These are phyloP conservation scores for Torulaspora indica DNA, from an alignment of 805 yeast genomes.

Conservation along the genomic window DNA sequence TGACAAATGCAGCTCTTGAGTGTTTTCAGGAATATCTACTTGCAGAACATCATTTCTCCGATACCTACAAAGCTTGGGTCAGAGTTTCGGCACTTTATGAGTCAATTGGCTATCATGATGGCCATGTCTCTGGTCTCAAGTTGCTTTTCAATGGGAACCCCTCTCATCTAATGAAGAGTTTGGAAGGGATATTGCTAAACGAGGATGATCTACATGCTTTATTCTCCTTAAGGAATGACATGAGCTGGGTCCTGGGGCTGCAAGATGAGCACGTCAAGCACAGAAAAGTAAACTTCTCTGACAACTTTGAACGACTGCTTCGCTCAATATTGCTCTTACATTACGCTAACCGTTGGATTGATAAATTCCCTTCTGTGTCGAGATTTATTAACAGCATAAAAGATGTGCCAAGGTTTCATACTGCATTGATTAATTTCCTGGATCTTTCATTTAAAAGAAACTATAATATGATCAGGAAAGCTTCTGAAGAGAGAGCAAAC, in stretches of 20 bases:
- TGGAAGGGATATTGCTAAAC: slow-evolving; percentile 1
- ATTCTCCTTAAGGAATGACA: neutral
- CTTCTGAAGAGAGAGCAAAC: neutral
- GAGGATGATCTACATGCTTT: slow-evolving; percentile 1
- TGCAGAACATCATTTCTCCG: neutral
- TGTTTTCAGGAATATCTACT: slow-evolving; percentile 5
- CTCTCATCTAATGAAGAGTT: slow-evolving; percentile 3
- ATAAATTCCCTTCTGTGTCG: neutral
- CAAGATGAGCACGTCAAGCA: neutral
- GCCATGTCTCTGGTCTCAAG: slow-evolving; percentile 1
- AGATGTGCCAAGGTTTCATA: slow-evolving; percentile 8
- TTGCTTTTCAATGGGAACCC: slow-evolving; percentile 3
- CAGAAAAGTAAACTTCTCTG: slow-evolving; percentile 1
- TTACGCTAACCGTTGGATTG: neutral
- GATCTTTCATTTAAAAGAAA: slow-evolving; percentile 7
- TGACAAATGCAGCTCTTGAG: neutral
- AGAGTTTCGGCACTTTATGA: slow-evolving; percentile 3
- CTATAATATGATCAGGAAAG: slow-evolving; percentile 4
- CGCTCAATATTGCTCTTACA: neutral
- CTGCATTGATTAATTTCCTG: slow-evolving; percentile 9
- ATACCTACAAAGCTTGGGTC: slow-evolving; percentile 5
- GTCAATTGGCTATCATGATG: neutral
- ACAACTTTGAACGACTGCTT: slow-evolving; percentile 8
- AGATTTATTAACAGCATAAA: slow-evolving; percentile 5
- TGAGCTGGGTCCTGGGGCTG: neutral